These are phyloP conservation scores for Fusarium albosuccineum DNA, from an alignment of 2,329 filamentous ascomycete species.

Conservation along the genomic window DNA sequence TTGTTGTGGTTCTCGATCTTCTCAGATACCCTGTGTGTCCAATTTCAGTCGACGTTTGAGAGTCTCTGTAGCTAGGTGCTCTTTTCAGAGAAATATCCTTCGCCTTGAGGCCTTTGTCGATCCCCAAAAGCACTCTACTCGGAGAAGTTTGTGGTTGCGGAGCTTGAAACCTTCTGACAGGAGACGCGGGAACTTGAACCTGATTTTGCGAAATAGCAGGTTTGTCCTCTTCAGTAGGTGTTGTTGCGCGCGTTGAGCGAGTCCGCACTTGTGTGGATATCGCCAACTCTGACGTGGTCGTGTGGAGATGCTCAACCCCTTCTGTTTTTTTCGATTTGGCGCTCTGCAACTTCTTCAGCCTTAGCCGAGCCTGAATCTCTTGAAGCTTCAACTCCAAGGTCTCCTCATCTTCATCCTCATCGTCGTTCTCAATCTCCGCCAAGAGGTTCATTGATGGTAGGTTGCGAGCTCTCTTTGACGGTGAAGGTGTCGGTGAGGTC, in stretches of 20 bases:
- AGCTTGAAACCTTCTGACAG: conserved; percentile 72
- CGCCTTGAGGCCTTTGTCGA: conserved; percentile 87
- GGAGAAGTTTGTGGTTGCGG: conserved; percentile 76
- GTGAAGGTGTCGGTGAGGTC: conserved; percentile 77
- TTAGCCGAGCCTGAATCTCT: conserved; percentile 89
- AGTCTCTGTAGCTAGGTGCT: conserved; percentile 64
- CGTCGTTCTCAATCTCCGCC: conserved; percentile 56
- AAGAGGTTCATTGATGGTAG: conserved; percentile 50
- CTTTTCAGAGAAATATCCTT: conserved; percentile 87
- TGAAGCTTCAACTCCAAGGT: conserved; percentile 87
- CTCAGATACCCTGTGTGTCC: conserved; percentile 56
- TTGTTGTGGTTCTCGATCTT: conserved; percentile 57
- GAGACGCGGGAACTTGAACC: conserved; percentile 81
- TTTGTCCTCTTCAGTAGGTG: conserved; percentile 41
- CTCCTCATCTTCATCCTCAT: conserved; percentile 88
- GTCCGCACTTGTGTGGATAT: conserved; percentile 40
- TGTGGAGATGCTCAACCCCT: conserved; percentile 34
- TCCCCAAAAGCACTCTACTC: conserved; percentile 82
- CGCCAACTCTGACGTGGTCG: conserved; percentile 38
- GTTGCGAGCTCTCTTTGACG: conserved; percentile 52
- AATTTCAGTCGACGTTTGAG: conserved; percentile 30
- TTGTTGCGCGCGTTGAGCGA: conserved; percentile 45
- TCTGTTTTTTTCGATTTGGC: conserved; percentile 47
- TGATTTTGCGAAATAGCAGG: conserved; percentile 47
- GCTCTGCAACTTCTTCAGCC: conserved; percentile 87